Evolutionary conservation across 345 rosid genomes (phyloP).

Genomic region (Xanthoceras sorbifolium): DNA sequence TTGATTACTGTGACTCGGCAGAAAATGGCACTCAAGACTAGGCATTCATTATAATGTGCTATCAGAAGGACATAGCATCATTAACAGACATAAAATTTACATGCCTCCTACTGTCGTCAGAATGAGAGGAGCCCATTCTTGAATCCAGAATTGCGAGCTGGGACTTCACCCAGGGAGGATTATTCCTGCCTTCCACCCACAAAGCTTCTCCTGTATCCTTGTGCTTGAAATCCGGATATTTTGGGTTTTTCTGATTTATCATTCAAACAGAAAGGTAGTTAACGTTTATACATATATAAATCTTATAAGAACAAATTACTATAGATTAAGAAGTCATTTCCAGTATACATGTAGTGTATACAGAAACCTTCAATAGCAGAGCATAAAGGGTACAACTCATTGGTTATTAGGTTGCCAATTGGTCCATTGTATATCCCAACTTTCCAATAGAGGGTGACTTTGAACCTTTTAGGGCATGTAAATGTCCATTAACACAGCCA

Average conservation of each 20-base stretch:
- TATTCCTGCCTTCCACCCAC: constrained; percentile 63
- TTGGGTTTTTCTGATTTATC: constrained; percentile 54
- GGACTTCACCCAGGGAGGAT: constrained; percentile 64
- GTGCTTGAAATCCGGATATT: constrained; percentile 73
- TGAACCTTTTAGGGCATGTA: background rate
- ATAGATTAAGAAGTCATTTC: constrained; percentile 3
- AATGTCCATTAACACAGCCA: background rate
- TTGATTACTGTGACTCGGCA: background rate
- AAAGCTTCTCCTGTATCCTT: constrained; percentile 75
- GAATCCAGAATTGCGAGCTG: constrained; percentile 53
- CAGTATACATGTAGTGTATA: background rate
- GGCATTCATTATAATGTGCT: background rate
- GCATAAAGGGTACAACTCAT: background rate
- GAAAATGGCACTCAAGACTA: background rate
- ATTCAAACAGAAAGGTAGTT: background rate
- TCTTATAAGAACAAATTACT: background rate
- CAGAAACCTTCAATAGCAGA: background rate
- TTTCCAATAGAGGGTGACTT: background rate
- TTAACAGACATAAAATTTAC: constrained; percentile 35
- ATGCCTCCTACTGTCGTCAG: constrained; percentile 33
- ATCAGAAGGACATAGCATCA: constrained; percentile 34
- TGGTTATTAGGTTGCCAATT: background rate
- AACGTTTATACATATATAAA: background rate
- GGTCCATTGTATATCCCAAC: background rate
- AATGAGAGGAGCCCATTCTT: constrained; percentile 37